These are phyloP conservation scores for Thalassiosira mediterranea DNA, from an alignment of 352 stramenopile genomes.

Conservation along the genomic window DNA sequence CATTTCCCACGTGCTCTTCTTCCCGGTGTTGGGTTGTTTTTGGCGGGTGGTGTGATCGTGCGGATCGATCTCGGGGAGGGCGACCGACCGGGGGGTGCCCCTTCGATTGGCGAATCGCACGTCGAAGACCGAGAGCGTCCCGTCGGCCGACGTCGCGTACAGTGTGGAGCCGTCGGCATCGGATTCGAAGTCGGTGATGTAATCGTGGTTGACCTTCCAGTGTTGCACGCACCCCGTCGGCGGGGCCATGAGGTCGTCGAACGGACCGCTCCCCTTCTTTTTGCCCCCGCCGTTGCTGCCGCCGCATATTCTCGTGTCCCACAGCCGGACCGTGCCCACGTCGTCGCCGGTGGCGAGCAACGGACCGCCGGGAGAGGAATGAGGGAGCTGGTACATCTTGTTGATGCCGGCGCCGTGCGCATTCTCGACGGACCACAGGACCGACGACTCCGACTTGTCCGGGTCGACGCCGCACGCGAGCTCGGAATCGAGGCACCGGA, in stretches of 20 bases:
- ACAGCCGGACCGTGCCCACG: conserved; percentile 72
- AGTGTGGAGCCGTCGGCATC: conserved; percentile 88
- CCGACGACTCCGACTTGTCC: conserved; percentile 18
- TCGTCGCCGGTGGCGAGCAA: conserved; percentile 80
- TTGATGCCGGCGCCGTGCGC: conserved; percentile 49
- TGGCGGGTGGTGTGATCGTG: conserved; percentile 73
- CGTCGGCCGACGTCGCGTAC: conserved; percentile 90
- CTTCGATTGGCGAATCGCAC: conserved; percentile 74
- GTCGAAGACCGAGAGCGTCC: conserved; percentile 91
- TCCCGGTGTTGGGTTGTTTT: conserved; percentile 13
- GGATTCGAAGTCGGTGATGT: conserved; percentile 91
- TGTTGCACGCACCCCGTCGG: conserved; percentile 80
- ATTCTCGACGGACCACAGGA: conserved; percentile 71
- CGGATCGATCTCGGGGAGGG: conserved; percentile 22
- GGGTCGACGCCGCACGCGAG: conserved; percentile 40
- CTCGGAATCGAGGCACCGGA: conserved; percentile 67
- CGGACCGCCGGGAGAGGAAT: conserved; percentile 33
- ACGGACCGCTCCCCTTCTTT: conserved; percentile 21
- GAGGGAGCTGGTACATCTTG: conserved; percentile 58
- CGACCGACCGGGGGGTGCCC: conserved; percentile 29
- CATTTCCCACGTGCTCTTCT: conserved; percentile 42
- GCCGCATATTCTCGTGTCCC: conserved; percentile 72
- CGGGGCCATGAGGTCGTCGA: conserved; percentile 48
- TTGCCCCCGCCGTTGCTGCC: conserved; percentile 6
- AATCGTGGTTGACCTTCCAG: conserved; percentile 94